Conservation (phyloP, 164 flowering plant species). For the Tinospora cordifolia region DNA sequence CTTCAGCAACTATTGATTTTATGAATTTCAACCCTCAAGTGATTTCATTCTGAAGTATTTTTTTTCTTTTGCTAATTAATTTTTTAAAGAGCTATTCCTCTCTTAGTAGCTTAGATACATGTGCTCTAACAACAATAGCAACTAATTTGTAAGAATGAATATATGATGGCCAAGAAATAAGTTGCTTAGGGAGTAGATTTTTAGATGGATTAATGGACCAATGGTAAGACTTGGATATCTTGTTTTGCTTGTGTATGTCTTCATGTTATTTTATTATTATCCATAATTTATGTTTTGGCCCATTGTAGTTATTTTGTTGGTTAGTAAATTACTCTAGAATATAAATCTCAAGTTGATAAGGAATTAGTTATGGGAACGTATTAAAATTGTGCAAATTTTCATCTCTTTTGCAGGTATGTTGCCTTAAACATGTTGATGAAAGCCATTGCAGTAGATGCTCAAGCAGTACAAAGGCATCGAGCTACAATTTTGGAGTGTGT, state of each 20-base stretch:
- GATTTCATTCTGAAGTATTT: too few relatives aligned
- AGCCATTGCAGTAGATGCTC: constrained; percentile 82
- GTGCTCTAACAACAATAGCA: too few relatives aligned
- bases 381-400: neutral
- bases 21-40: too few relatives aligned
- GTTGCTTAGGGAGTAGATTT: too few relatives aligned
- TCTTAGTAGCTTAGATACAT: too few relatives aligned
- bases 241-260: neutral
- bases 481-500: constrained; percentile 96
- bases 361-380: neutral
- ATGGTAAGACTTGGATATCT: neutral
- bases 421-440: constrained; percentile 95
- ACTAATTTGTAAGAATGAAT: neutral
- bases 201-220: too few relatives aligned
- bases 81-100: too few relatives aligned
- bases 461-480: constrained; percentile 96
- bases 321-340: neutral
- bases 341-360: neutral
- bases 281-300: neutral
- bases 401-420: constrained; percentile 64
- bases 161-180: neutral
- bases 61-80: too few relatives aligned
- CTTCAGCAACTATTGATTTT: too few relatives aligned
- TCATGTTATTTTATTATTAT: neutral
- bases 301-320: neutral